Evolutionary conservation across 768 basidiomycete genomes (phyloP), one percentile per base, ranked within the genome.

Genomic region (Fomitopsis serialis): DNA sequence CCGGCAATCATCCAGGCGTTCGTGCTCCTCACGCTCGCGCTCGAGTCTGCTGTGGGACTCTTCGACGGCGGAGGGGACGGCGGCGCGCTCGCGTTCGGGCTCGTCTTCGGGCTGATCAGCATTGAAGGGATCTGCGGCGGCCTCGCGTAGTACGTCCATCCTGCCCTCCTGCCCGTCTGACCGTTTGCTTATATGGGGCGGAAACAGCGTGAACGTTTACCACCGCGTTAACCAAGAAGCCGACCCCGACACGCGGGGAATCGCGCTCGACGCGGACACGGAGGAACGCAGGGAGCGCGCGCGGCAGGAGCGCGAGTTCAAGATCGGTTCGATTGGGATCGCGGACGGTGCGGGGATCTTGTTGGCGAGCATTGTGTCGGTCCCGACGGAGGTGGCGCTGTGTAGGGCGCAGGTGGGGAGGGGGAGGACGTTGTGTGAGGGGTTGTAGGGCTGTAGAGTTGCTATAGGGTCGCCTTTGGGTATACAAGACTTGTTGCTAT

Each of bases 81-180:
- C 17, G 29, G 29, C 29, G 29, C 29, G 29, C 50, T 75, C 40
- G 84, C 77, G 54, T 81, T 92, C 57, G 61, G 75, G 15, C 62
- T 84, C 21, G 86, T 92, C 2, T 90, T 93, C 64, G 35, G 81
- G 11, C 77, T 97, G 44, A 85, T 99, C 61, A 83, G 87, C 57
- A 55, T 92, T 8, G 96, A 99, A 67, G 96, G 96, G 2, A 75
- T 97, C 42, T 96, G 92, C 58, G 96, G 96, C 27, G 96, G 96
- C 4, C 75, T 88, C 11, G 92, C 92, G 15, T 98, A 97, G 91
- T 92, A 62, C 66, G 89, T 76, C 37, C n/a, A 25, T 48, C 45
- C 53, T 57, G 42, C 21, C 54, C 54, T 54, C 57, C 43, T 56
- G 67, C 54, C 58, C 58, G 25, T 62, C 50, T 60, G 55, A 36